Base-by-base conservation (phyloP, 768 basidiomycete species). In the Kwoniella bestiolae region DNA sequence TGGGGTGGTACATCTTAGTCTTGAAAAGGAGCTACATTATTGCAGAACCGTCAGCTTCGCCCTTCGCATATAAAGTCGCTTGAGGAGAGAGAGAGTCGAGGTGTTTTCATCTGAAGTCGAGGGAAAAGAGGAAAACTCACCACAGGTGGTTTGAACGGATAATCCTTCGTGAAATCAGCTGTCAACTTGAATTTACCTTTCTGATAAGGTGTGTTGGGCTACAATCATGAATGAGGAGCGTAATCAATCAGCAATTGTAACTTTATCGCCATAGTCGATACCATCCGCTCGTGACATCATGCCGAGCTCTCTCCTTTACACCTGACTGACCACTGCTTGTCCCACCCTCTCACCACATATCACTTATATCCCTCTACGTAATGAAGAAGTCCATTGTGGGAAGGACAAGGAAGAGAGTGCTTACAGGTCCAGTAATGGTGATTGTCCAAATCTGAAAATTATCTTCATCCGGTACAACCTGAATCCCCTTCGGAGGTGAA, bases 1-100 rank as follows among this genome's bases (percentile, higher is more conserved):
- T 82, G 0, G 80, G 80, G 52, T 82, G 81, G 65, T 81, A 81
- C 53, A 77, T 75, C 66, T 79, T 78, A 34, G 81, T 82, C 53
- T 58, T 68, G 71, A 81, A 82, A 45, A 76, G 75, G 68, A 80
- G 70, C 80, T 82, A 46, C 18, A 21, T 21, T 12, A 18, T 14
- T 8, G 38, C n/a, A 41, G 18, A 23, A 51, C n/a, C n/a, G n/a
- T n/a, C n/a, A n/a, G n/a, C n/a, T n/a, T n/a, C n/a, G n/a, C n/a
- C n/a, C n/a, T n/a, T n/a, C n/a, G n/a, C n/a, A n/a, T n/a, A n/a
- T n/a, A n/a, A n/a, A n/a, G n/a, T n/a, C 8, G 14, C 16, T 29
- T 34, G 62, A 34, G 26, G 29, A 3, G 7, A 31, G 8, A 46
- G n/a, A 25, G 16, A 41, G 12, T 41, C 38, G 12, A 41, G 18